phyloP scores from a whole-genome alignment of 2,329 filamentous ascomycete species.

The Calonectria pseudoturangicola region DNA sequence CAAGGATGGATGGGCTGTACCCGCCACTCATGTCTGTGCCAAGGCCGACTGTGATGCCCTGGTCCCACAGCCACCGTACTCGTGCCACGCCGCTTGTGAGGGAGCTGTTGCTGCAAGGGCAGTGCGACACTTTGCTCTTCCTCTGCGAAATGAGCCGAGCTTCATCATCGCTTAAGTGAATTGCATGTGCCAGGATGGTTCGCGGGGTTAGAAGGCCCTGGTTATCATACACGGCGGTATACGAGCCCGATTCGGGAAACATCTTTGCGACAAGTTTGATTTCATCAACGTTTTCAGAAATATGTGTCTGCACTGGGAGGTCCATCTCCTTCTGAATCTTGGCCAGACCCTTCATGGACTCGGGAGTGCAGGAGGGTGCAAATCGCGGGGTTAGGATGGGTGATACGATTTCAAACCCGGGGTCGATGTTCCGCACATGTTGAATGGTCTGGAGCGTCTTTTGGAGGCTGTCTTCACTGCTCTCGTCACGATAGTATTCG shows the following conservation, averaged over 20 bases:
- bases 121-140: constrained; percentile 84
- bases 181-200: constrained; percentile 90
- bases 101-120: constrained; percentile 89
- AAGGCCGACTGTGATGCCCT: constrained; percentile 86
- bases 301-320: constrained; percentile 89
- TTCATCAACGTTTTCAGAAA: constrained; percentile 88
- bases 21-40: constrained; percentile 95
- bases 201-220: constrained; percentile 80
- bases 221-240: constrained; percentile 87
- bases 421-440: constrained; percentile 82
- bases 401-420: constrained; percentile 76
- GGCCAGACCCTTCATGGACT: constrained; percentile 79
- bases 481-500: constrained; percentile 86
- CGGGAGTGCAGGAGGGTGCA: constrained; percentile 76
- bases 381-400: constrained; percentile 88
- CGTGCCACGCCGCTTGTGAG: constrained; percentile 86
- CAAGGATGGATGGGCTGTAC: constrained; percentile 87
- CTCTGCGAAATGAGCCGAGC: constrained; percentile 76
- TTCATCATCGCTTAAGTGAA: constrained; percentile 84
- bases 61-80: constrained; percentile 83
- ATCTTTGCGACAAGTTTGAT: constrained; percentile 80
- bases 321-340: constrained; percentile 76
- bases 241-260: constrained; percentile 79
- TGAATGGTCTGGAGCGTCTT: constrained; percentile 76
- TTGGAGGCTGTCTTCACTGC: constrained; percentile 72